A percentile compares a stretch with the other conserved stretches of the same genome.
Evolutionary conservation across 306 rosid genomes (phyloP).

Genomic region (Cucumis hystrix): DNA sequence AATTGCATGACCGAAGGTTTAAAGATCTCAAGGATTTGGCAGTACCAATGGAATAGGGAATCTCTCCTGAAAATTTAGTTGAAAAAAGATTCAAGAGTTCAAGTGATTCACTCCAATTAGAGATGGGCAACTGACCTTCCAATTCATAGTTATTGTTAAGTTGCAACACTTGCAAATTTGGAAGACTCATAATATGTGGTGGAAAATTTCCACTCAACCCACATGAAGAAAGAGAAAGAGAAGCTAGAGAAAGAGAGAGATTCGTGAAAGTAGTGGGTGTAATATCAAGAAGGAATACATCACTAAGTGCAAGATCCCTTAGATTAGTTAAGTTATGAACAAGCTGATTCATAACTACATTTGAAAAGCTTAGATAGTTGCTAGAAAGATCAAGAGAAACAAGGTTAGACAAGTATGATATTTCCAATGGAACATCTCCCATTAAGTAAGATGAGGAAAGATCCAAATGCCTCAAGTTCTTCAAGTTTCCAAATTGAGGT

Average conservation of each 20-base stretch:
- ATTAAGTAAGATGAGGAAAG: not conserved
- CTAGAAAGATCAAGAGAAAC: not conserved
- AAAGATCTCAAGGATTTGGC: not conserved
- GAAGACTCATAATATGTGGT: not conserved
- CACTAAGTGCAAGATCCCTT: not conserved
- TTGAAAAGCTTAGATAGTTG: not conserved
- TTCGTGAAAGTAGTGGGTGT: not conserved
- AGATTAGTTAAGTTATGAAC: not conserved
- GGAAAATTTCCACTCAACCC: not conserved
- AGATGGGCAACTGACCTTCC: not conserved
- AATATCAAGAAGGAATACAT: not conserved
- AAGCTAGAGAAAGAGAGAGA: not conserved
- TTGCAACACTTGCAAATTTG: not conserved
- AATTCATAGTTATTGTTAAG: not conserved
- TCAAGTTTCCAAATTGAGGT: not conserved
- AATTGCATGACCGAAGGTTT: not conserved
- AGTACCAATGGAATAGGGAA: not conserved
- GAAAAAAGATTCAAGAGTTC: not conserved
- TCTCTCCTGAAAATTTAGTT: not conserved
- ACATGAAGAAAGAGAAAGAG: not conserved
- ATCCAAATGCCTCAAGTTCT: not conserved
- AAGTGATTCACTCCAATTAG: not conserved
- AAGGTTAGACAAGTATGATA: not conserved
- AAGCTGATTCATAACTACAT: not conserved
- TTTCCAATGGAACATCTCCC: not conserved